Percentiles rank a stretch among this genome's conserved stretches.
phyloP scores from a whole-genome alignment of 257 asterid species.

The Cinchona pubescens region DNA sequence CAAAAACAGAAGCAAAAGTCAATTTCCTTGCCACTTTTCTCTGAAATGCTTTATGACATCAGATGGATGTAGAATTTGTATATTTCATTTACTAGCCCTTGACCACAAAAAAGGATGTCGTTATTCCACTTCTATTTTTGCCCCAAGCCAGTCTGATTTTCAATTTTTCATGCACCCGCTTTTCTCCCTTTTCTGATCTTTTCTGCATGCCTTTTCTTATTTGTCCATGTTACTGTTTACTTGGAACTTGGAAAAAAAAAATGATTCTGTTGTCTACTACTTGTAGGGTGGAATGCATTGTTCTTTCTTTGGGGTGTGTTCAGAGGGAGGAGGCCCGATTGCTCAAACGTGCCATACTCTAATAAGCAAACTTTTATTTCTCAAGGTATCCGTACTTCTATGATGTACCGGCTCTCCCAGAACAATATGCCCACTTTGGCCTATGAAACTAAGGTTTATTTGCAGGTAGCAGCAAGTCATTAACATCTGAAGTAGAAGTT shows the following conservation, averaged over 20 bases:
- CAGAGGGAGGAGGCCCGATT: slow-evolving; percentile 58
- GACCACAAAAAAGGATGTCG: neutral
- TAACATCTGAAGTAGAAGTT: slow-evolving; percentile 33
- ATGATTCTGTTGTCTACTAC: slow-evolving; percentile 2
- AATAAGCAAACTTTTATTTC: slow-evolving; percentile 32
- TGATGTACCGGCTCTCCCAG: slow-evolving; percentile 55
- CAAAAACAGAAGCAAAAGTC: neutral
- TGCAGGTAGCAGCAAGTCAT: slow-evolving; percentile 25
- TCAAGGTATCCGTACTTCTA: slow-evolving; percentile 48
- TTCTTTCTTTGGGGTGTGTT: slow-evolving; percentile 90
- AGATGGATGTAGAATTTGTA: neutral
- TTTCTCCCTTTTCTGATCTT: neutral
- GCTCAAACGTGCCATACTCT: slow-evolving; percentile 39
- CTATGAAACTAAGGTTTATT: slow-evolving; percentile 33
- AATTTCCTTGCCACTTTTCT: neutral
- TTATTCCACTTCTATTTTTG: neutral
- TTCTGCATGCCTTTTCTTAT: neutral
- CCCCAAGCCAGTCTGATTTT: neutral
- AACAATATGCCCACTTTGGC: slow-evolving; percentile 49
- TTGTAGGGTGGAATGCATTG: slow-evolving; percentile 76
- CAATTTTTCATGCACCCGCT: neutral
- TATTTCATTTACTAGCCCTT: neutral
- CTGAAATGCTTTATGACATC: neutral
- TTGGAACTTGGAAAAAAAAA: neutral
- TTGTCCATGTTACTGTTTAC: slow-evolving; percentile 7